These are phyloP conservation scores for Cryptococcus floricola DNA, from an alignment of 1,284 basidiomycete species.

Conservation along the genomic window DNA sequence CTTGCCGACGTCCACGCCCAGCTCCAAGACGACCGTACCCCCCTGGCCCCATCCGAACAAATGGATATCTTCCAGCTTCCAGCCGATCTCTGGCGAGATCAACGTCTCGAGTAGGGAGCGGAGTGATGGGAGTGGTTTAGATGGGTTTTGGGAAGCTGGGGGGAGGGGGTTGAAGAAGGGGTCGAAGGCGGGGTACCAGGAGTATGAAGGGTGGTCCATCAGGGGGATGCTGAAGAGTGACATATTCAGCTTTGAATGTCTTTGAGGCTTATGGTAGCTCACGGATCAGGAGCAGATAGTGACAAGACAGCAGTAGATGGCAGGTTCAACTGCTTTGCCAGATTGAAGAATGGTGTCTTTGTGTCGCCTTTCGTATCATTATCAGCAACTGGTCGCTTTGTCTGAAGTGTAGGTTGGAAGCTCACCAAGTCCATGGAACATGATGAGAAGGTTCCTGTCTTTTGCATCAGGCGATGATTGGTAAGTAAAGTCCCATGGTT, in stretches of 20 bases:
- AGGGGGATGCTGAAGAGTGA: constrained; percentile 63
- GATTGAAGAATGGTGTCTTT: constrained; percentile 66
- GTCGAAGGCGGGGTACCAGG: constrained; percentile 86
- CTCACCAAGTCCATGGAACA: constrained; percentile 82
- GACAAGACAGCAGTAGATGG: constrained; percentile 82
- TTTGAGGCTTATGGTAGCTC: constrained; percentile 30
- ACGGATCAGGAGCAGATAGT: constrained; percentile 73
- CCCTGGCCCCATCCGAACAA: constrained; percentile 88
- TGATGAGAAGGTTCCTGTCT: constrained; percentile 78
- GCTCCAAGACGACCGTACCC: constrained; percentile 71
- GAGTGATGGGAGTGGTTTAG: constrained; percentile 55
- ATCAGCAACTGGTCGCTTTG: background rate
- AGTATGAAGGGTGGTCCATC: constrained; percentile 68
- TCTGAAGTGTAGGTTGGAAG: background rate
- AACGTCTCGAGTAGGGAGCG: constrained; percentile 59
- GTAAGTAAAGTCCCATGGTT: constrained; percentile 42
- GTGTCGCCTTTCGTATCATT: constrained; percentile 64
- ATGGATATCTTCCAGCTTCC: constrained; percentile 68
- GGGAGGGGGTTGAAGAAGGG: constrained; percentile 67
- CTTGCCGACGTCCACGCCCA: constrained; percentile 50
- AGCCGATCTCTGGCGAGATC: constrained; percentile 51
- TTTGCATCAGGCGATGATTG: constrained; percentile 58
- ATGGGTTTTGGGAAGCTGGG: constrained; percentile 65
- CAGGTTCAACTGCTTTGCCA: constrained; percentile 69
- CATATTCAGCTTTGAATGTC: background rate